Evolutionary conservation across 2,329 filamentous ascomycete genomes (phyloP), one percentile per base, ranked within the genome.

Genomic region (Chrysoporthe deuterocubensis): DNA sequence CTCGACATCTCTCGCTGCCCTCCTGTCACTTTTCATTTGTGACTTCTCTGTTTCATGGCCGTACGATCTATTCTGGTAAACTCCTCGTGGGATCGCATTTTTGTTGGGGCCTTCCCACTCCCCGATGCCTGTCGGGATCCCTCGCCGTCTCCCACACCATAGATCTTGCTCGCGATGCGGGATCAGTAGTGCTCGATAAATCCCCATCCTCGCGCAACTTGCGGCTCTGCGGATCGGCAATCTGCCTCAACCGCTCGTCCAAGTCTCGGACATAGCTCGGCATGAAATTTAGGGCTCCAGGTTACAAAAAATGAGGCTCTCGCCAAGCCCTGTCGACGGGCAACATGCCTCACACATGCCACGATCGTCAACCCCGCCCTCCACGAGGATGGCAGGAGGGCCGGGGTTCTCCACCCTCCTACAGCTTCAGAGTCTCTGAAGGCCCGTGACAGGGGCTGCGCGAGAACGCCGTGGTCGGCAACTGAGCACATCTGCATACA

Each of bases 1-100:
- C 11, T 69, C 32, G 60, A 18, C 63, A 54, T 21, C 61, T 54
- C 16, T 57, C 60, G 44, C 57, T 69, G 59, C 37, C 26, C 34
- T 57, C 9, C 21, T 70, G 42, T 62, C 32, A 65, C 48, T n/a
- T 66, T 32, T 43, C 50, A 42, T 14, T 62, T 44, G n/a, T 34
- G 42, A 32, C 4, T 21, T 52, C 50, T 34, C 50, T 21, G 32
- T 18, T 32, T 32, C 50, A 13, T 21, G 32, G 14, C 13, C 13
- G 32, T 14, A 32, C 50, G 4, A 54, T 54, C 50, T 32, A 54
- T 54, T 16, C 26, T 5, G 50, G 50, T 54, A 54, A 14, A 34
- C 7, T 54, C 50, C 16, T 11, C 50, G 50, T 54, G 13, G 50
- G 50, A 16, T 32, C 13, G 50, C 32, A 32, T 32, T 54, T 14